Conservation (phyloP, 192 early-diverging fungal genomes). For the Dissophora ornata region DNA sequence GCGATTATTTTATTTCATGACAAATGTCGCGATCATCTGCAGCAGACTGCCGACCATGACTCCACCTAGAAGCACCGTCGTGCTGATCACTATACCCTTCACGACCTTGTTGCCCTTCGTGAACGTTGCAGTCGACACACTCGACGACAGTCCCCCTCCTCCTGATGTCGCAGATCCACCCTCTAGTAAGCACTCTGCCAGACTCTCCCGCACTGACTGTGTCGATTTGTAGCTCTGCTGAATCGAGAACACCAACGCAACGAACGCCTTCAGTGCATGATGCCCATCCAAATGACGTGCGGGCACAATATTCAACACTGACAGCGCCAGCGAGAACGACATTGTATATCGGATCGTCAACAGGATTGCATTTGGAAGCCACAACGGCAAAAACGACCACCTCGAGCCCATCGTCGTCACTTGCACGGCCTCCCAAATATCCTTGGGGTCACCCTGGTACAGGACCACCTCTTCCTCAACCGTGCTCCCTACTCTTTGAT, state of each 20-base stretch:
- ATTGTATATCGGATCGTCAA: constrained; percentile 66
- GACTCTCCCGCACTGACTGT: constrained; percentile 22
- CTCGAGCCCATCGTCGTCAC: constrained; percentile 69
- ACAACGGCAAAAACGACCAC: constrained; percentile 65
- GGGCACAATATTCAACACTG: constrained; percentile 80
- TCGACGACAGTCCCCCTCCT: not conserved
- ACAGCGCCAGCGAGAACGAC: constrained; percentile 74
- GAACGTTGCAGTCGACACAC: constrained; percentile 22
- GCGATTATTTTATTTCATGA: constrained; percentile 21
- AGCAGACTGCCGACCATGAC: constrained; percentile 45
- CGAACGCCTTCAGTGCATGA: constrained; percentile 65
- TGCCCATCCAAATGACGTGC: constrained; percentile 78
- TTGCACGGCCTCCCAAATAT: constrained; percentile 79
- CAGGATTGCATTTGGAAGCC: constrained; percentile 58
- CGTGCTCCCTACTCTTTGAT: not conserved
- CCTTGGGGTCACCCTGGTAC: constrained; percentile 74
- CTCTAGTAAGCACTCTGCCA: constrained; percentile 26
- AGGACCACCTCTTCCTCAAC: constrained; percentile 58
- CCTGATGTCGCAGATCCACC: constrained; percentile 9
- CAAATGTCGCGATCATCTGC: constrained; percentile 18
- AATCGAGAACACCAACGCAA: constrained; percentile 36
- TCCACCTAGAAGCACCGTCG: constrained; percentile 35
- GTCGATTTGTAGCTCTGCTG: constrained; percentile 37
- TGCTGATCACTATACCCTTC: constrained; percentile 37
- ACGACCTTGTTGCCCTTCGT: constrained; percentile 29